Evolutionary conservation across 305 asterid genomes (phyloP).

Genomic region (Caryopteris hybrid): DNA sequence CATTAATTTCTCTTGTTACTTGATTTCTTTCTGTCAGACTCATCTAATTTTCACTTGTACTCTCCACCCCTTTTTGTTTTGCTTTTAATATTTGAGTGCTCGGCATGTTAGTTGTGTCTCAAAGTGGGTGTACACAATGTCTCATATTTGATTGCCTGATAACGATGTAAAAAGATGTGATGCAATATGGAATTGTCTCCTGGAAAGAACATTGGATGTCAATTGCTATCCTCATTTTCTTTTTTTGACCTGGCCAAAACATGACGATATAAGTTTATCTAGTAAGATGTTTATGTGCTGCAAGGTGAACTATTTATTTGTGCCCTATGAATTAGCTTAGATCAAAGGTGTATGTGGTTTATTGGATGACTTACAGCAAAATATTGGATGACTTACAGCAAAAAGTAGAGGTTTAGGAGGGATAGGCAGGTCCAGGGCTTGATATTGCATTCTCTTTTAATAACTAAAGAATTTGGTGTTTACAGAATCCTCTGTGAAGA

Average conservation of each 20-base stretch:
- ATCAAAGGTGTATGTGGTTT: neutral
- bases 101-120: neutral
- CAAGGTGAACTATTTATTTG: neutral
- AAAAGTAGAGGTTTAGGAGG: neutral
- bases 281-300: neutral
- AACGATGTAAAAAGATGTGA: neutral
- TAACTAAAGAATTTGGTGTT: neutral
- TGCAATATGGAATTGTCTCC: neutral
- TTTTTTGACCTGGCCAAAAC: neutral
- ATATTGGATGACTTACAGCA: neutral
- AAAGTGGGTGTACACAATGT: no score
- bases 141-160: no score
- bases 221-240: neutral
- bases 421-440: neutral
- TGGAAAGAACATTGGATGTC: neutral
- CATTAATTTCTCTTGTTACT: neutral
- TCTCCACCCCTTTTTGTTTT: neutral
- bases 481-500: neutral
- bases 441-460: neutral
- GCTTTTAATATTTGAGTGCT: neutral
- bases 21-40: slow-evolving; percentile 6
- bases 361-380: neutral
- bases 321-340: neutral
- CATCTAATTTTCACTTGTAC: neutral
- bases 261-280: neutral